phyloP scores from a whole-genome alignment of 2,329 filamentous ascomycete species.

The Arthrobotrys musiformis region DNA sequence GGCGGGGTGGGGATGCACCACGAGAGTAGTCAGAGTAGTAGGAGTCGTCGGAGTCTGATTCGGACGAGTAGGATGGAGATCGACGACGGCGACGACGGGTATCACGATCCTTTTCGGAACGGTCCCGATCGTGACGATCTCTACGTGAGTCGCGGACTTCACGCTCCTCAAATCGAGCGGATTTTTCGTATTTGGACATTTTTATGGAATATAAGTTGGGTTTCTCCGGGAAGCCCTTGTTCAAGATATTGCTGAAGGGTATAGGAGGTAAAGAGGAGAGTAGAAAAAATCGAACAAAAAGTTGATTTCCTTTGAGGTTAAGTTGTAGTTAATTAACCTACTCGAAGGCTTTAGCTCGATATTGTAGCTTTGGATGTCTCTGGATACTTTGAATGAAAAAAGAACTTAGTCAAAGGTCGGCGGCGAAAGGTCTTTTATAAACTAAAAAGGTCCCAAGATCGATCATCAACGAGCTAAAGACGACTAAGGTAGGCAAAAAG shows the following conservation, averaged over 20 bases:
- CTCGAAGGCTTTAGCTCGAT: neutral
- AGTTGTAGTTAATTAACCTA: constrained; percentile 11
- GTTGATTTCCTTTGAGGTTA: neutral
- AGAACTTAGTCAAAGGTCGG: neutral
- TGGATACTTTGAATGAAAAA: neutral
- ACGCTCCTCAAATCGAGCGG: constrained; percentile 25
- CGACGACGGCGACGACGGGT: constrained; percentile 35
- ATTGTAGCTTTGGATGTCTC: neutral
- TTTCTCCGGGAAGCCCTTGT: constrained; percentile 5
- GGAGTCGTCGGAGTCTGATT: constrained; percentile 26
- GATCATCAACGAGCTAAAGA: neutral
- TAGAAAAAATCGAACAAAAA: neutral
- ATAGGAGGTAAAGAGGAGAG: neutral
- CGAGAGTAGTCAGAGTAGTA: constrained; percentile 39
- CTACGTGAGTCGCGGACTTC: constrained; percentile 32
- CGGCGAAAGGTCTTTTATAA: constrained; percentile 39
- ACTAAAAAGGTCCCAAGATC: constrained; percentile 9
- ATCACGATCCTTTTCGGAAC: constrained; percentile 35
- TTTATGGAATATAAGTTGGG: neutral
- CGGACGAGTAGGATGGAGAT: constrained; percentile 52
- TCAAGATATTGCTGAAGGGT: neutral
- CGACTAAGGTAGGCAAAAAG: constrained; percentile 21
- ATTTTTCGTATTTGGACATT: constrained; percentile 49
- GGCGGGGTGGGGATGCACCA: constrained; percentile 27
- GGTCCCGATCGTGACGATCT: constrained; percentile 39